Evolutionary conservation across 1,139 yeast genomes (phyloP), one percentile per base, ranked within the genome.

Genomic region (Kodamaea suecica): DNA sequence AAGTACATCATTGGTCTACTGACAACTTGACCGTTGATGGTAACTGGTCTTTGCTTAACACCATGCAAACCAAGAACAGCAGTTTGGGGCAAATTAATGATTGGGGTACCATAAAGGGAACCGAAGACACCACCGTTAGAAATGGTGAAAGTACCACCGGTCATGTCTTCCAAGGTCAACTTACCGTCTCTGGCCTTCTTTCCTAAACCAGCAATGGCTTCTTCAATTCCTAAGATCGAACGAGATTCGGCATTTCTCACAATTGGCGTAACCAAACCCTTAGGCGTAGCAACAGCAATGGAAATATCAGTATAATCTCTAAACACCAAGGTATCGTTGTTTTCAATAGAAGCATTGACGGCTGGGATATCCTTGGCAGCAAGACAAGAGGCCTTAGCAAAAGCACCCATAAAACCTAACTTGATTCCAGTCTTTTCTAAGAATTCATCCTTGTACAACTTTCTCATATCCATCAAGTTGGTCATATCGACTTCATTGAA

Each of bases 81-180:
- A 40, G 96, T 86, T 73, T 92, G 99, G 38, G 98, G 98, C 79
- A 86, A 72, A 77, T 92, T 92, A 64, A 92, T 92, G 67, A 92
- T 92, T 59, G 99, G 99, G 37, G 99, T 92, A 63, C 98, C 98
- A 66, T 85, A 87, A 51, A 92, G 74, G 23, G 98, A 92, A 45
- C 99, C 99, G 55, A 92, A 92, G 42, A 92, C 97, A 65, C 99
- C 99, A 63, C 99, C 99, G 71, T 92, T 92, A 41, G 98, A 92
- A 57, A 92, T 92, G 57, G 99, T 92, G 74, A 92, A 90, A 43
- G 97, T 90, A 65, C 99, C 99, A 63, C 99, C 98, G 43, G 97
- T 80, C 98, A 94, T 92, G 66, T 92, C 99, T 73, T 92, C 99
- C 50, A 92, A 72, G 39, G 97, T 85, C 59, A 92, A 78, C 72